Conservation (phyloP, 2,329 filamentous ascomycete genomes). For the Ambrosiella xylebori region DNA sequence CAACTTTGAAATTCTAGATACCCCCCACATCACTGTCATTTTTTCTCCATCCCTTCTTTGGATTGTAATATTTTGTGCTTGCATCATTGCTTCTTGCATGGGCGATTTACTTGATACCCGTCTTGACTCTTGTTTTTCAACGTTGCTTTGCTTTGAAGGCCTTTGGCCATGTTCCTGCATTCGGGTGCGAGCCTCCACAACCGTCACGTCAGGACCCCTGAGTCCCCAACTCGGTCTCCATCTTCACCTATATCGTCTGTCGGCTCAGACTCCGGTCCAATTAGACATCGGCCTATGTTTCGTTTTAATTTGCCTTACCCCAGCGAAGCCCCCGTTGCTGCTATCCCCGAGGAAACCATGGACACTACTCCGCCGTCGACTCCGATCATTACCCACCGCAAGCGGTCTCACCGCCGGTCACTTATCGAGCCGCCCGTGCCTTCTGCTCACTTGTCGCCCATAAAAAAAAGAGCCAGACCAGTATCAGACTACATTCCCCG, state of each 20-base stretch:
- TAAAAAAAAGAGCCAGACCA: constrained; percentile 17
- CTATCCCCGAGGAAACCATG: constrained; percentile 10
- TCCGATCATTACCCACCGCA: not conserved
- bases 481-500: constrained; percentile 24
- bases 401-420: constrained; percentile 3
- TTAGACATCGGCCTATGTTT: constrained; percentile 9
- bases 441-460: constrained; percentile 1
- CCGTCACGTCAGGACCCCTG: constrained; percentile 29
- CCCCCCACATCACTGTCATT: not conserved
- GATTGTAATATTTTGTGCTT: not conserved
- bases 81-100: not conserved
- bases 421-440: not conserved
- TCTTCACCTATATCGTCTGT: constrained; percentile 21
- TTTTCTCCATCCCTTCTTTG: too few relatives aligned
- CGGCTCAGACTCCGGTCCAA: not conserved
- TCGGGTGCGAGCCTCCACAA: constrained; percentile 42
- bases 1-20: not conserved
- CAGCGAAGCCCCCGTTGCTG: constrained; percentile 5
- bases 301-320: constrained; percentile 10
- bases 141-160: not conserved
- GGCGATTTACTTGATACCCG: not conserved
- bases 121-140: not conserved
- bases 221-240: not conserved
- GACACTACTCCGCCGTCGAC: not conserved
- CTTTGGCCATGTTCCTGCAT: constrained; percentile 36